These are phyloP conservation scores for Boletellus ananiceps DNA, from an alignment of 768 basidiomycete species.

Conservation along the genomic window DNA sequence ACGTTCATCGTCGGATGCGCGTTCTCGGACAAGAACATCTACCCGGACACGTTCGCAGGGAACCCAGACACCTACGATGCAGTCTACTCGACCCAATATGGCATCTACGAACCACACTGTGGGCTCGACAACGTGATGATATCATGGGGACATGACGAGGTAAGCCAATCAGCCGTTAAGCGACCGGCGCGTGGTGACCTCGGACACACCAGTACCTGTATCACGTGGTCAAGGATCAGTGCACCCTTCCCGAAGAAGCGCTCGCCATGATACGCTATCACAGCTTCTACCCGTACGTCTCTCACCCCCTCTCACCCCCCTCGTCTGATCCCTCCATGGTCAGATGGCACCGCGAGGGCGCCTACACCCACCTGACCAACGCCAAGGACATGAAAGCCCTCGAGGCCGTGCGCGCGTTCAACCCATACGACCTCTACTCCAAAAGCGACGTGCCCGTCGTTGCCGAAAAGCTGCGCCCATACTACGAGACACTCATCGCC, in stretches of 20 bases:
- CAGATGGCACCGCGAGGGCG: conserved; percentile 85
- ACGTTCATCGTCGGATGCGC: conserved; percentile 82
- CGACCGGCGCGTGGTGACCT: conserved; percentile 3
- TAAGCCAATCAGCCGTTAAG: conserved; percentile 30
- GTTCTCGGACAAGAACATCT: conserved; percentile 80
- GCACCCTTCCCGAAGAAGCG: conserved; percentile 72
- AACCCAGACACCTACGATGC: conserved; percentile 67
- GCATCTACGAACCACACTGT: conserved; percentile 74
- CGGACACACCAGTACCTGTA: conserved; percentile 62
- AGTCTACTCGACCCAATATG: conserved; percentile 66
- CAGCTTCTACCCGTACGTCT: conserved; percentile 79
- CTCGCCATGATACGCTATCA: conserved; percentile 93
- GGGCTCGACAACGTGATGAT: conserved; percentile 86
- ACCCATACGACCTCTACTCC: conserved; percentile 93
- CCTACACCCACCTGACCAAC: conserved; percentile 75
- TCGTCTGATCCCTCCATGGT: not conserved
- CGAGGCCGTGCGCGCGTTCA: conserved; percentile 79
- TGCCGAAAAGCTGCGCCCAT: conserved; percentile 63
- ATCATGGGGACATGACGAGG: conserved; percentile 91
- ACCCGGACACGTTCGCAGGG: conserved; percentile 68
- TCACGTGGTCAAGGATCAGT: conserved; percentile 78
- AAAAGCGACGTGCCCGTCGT: conserved; percentile 72
- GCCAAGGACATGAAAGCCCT: conserved; percentile 62
- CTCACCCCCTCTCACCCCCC: not conserved
- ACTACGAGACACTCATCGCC: conserved; percentile 76